These are phyloP conservation scores for Fusarium burgessii DNA, from an alignment of 2,329 filamentous ascomycete species.

Conservation along the genomic window DNA sequence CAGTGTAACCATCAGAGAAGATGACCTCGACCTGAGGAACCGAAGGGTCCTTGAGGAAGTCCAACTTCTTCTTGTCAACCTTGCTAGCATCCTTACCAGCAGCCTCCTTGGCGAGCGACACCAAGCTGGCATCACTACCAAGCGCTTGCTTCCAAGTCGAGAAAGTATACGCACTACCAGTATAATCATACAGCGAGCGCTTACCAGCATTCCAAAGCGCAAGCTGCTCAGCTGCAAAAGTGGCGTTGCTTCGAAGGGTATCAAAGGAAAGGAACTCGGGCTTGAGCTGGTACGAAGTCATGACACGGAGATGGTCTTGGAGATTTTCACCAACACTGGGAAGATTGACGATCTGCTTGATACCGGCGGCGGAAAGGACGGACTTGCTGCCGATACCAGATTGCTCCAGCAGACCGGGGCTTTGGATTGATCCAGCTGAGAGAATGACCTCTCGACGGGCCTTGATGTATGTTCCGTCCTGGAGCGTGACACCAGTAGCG, in stretches of 20 bases:
- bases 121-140: slow-evolving; percentile 22
- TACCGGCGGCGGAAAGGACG: slow-evolving; percentile 60
- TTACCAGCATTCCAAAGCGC: slow-evolving; percentile 37
- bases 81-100: slow-evolving; percentile 45
- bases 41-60: slow-evolving; percentile 50
- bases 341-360: slow-evolving; percentile 63
- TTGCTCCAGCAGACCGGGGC: slow-evolving; percentile 67
- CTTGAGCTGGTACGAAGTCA: slow-evolving; percentile 51
- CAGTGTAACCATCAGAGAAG: slow-evolving; percentile 48
- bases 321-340: slow-evolving; percentile 65
- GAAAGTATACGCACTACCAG: slow-evolving; percentile 35
- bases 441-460: slow-evolving; percentile 46
- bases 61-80: slow-evolving; percentile 55
- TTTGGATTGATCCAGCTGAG: slow-evolving; percentile 63
- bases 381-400: slow-evolving; percentile 65
- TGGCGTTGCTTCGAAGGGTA: slow-evolving; percentile 33
- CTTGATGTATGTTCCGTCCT: slow-evolving; percentile 25
- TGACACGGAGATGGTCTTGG: slow-evolving; percentile 52
- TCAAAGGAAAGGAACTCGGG: slow-evolving; percentile 24
- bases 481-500: slow-evolving; percentile 36
- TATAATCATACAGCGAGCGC: slow-evolving; percentile 39
- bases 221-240: slow-evolving; percentile 31
- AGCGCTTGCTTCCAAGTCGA: slow-evolving; percentile 40
- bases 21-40: slow-evolving; percentile 48
- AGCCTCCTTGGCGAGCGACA: slow-evolving; percentile 39